These are phyloP conservation scores for Coleophoma cylindrospora DNA, from an alignment of 2,329 filamentous ascomycete genomes.

Conservation along the genomic window DNA sequence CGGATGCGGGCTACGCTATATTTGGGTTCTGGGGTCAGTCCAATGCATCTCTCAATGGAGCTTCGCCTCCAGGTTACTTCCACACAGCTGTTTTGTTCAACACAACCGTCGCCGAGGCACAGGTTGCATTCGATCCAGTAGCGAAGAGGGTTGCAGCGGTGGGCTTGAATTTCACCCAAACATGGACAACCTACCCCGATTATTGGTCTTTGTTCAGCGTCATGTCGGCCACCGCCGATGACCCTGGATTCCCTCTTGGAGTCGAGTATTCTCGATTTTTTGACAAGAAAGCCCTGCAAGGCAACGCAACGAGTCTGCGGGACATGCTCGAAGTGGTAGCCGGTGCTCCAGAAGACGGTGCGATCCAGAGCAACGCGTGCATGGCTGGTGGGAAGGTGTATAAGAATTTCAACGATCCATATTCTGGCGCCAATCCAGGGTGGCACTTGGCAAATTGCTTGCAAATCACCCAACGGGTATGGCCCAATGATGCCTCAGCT, in stretches of 20 bases:
- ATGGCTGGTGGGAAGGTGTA: constrained; percentile 27
- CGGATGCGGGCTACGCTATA: constrained; percentile 22
- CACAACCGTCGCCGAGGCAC: constrained; percentile 17
- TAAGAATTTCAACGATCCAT: constrained; percentile 17
- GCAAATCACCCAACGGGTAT: no score
- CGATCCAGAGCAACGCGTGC: constrained; percentile 20
- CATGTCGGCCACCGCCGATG: constrained; percentile 15
- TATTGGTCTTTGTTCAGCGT: constrained; percentile 26
- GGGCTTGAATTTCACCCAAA: constrained; percentile 12
- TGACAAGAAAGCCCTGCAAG: constrained; percentile 14
- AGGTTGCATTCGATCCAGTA: constrained; percentile 14
- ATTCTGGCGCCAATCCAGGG: constrained; percentile 23
- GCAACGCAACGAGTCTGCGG: constrained; percentile 11
- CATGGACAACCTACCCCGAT: constrained; percentile 12
- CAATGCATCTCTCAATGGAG: constrained; percentile 1
- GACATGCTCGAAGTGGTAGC: constrained; percentile 22
- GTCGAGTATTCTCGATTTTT: constrained; percentile 20
- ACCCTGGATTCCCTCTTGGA: constrained; percentile 15
- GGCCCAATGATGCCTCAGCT: no score
- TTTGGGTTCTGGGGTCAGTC: constrained; percentile 23
- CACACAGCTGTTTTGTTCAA: constrained; percentile 25
- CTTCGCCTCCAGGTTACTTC: constrained; percentile 20
- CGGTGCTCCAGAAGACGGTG: constrained; percentile 17
- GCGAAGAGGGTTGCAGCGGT: constrained; percentile 9
- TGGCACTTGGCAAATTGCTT: constrained; percentile 13